phyloP scores from a whole-genome alignment of 1,139 yeast species.

The Casaregolazyma suthepensis region DNA sequence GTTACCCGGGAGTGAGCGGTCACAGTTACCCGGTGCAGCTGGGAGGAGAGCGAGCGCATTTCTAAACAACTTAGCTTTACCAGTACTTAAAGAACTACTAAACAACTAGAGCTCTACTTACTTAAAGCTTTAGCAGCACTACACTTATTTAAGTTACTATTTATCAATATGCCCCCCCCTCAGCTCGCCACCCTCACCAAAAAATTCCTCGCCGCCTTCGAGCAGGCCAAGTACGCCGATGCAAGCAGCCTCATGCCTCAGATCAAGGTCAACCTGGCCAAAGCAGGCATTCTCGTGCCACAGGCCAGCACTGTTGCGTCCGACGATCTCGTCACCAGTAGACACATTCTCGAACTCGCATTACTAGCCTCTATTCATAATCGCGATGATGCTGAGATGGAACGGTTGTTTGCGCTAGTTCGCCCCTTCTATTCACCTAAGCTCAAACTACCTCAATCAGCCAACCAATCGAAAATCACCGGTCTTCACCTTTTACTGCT shows the following conservation, averaged over 20 bases:
- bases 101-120: too few relatives aligned
- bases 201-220: slow-evolving; percentile 60
- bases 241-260: slow-evolving; percentile 62
- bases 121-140: too few relatives aligned
- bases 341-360: slow-evolving; percentile 81
- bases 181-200: slow-evolving; percentile 38
- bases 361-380: slow-evolving; percentile 68
- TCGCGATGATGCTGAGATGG: slow-evolving; percentile 58
- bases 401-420: slow-evolving; percentile 68
- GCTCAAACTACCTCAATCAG: slow-evolving; percentile 47
- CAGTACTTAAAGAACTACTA: too few relatives aligned
- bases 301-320: slow-evolving; percentile 30
- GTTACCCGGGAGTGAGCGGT: neutral
- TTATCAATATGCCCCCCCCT: neutral
- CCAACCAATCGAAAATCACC: slow-evolving; percentile 68
- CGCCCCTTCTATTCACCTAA: slow-evolving; percentile 59
- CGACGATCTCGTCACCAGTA: slow-evolving; percentile 69
- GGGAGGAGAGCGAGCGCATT: too few relatives aligned
- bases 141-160: too few relatives aligned
- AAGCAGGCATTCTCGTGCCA: slow-evolving; percentile 76
- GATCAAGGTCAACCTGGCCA: slow-evolving; percentile 72
- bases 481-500: slow-evolving; percentile 72
- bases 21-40: neutral
- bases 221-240: slow-evolving; percentile 50
- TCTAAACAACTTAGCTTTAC: too few relatives aligned